Conservation (phyloP, 208 protist species). For the Acanthamoeba lenticulata region DNA sequence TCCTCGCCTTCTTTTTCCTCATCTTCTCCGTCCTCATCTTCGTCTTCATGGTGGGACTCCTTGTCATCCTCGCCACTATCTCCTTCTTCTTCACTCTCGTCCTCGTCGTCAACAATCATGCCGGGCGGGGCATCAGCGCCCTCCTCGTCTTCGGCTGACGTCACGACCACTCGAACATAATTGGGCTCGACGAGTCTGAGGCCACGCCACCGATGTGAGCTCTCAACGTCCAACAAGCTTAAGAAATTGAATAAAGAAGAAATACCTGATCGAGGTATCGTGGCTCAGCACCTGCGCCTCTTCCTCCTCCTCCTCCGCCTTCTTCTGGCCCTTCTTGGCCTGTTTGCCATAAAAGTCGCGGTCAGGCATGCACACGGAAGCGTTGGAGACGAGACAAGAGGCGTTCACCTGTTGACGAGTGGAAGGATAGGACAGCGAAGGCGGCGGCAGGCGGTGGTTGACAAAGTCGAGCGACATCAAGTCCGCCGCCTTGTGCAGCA, state of each 20-base stretch:
- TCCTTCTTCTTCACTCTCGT: neutral
- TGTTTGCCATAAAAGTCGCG: neutral
- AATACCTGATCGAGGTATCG: neutral
- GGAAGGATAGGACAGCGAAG: neutral
- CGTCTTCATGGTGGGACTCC: neutral
- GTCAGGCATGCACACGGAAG: too few relatives aligned
- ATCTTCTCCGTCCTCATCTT: neutral
- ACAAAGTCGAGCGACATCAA: slow-evolving; percentile 27
- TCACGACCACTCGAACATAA: neutral
- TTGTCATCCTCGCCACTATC: neutral
- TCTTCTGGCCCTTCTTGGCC: neutral
- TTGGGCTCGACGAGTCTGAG: neutral
- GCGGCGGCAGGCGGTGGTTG: slow-evolving; percentile 32
- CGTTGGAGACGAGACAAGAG: neutral
- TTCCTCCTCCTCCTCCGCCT: neutral
- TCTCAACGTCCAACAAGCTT: too few relatives aligned
- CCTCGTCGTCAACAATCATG: neutral
- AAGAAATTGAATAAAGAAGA: neutral
- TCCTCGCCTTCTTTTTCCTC: neutral
- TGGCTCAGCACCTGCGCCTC: neutral
- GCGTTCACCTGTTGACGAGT: neutral
- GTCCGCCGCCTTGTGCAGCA: slow-evolving; percentile 50
- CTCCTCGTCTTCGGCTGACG: slow-evolving; percentile 13
- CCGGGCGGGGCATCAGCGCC: neutral
- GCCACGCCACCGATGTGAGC: too few relatives aligned